These are phyloP conservation scores for Setomelanomma holmii DNA, from an alignment of 2,329 filamentous ascomycete species.

Conservation along the genomic window DNA sequence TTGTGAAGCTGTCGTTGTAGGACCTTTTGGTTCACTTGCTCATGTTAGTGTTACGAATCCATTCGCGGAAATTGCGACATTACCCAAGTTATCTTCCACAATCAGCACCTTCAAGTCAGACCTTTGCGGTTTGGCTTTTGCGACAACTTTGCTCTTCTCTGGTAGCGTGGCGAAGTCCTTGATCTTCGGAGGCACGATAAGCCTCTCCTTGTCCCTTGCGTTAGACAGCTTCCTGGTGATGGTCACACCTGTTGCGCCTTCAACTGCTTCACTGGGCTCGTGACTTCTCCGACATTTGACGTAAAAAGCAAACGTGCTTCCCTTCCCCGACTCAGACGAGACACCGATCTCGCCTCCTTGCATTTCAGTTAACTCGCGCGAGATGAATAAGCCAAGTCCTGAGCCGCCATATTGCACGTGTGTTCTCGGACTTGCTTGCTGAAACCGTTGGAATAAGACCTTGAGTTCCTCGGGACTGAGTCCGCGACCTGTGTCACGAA, in stretches of 20 bases:
- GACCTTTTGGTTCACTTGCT: slow-evolving; percentile 57
- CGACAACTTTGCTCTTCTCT: slow-evolving; percentile 7
- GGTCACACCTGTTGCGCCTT: slow-evolving; percentile 31
- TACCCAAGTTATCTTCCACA: slow-evolving; percentile 52
- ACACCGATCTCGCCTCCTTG: slow-evolving; percentile 83
- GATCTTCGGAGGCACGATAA: slow-evolving; percentile 32
- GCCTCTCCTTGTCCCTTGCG: slow-evolving; percentile 31
- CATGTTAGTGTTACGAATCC: slow-evolving; percentile 1
- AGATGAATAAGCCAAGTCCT: slow-evolving; percentile 81
- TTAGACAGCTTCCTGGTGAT: slow-evolving; percentile 40
- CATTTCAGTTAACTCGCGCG: slow-evolving; percentile 77
- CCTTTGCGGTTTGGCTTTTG: slow-evolving; percentile 19
- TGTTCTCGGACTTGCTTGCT: slow-evolving; percentile 76
- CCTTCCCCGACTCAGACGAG: slow-evolving; percentile 68
- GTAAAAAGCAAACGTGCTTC: slow-evolving; percentile 80
- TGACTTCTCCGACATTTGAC: slow-evolving; percentile 69
- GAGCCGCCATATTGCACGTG: slow-evolving; percentile 82
- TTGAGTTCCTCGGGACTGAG: slow-evolving; percentile 75
- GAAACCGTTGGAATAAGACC: slow-evolving; percentile 78
- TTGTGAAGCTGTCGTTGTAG: slow-evolving; percentile 59
- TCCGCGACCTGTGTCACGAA: slow-evolving; percentile 79
- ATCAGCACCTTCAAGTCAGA: slow-evolving; percentile 48
- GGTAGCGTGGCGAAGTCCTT: slow-evolving; percentile 45
- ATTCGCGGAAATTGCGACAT: background rate
- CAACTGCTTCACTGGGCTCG: slow-evolving; percentile 42